Conservation (phyloP, 139 green algal genomes). For the Chlorella sp. region DNA sequence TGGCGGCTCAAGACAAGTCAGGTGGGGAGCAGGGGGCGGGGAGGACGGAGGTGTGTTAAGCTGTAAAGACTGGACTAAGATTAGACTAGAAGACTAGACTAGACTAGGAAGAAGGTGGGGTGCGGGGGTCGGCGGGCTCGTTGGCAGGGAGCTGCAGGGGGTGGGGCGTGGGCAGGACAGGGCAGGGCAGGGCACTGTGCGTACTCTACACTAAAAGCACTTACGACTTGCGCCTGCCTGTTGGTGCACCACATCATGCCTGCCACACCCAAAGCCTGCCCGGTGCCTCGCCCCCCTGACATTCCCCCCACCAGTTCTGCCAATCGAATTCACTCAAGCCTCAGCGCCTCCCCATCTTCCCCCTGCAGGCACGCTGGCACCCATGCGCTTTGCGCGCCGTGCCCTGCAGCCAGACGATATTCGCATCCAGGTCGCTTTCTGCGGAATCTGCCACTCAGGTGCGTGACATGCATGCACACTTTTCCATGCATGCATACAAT, state of each 20-base stretch:
- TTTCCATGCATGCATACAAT: no score
- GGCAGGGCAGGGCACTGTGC: neutral
- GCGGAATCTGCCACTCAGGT: slow-evolving; percentile 19
- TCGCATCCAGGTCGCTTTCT: slow-evolving; percentile 62
- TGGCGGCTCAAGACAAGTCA: neutral
- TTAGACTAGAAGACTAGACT: no score
- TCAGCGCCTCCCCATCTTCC: no score
- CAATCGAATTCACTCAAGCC: neutral
- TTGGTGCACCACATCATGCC: neutral
- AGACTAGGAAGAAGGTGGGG: no score
- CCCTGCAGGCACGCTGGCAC: slow-evolving; percentile 50
- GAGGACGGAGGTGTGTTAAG: no score
- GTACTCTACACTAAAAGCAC: no score
- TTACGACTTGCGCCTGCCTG: neutral
- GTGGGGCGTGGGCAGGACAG: neutral
- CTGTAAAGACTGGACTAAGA: no score
- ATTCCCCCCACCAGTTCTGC: neutral
- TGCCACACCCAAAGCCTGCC: neutral
- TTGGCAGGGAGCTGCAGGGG: no score
- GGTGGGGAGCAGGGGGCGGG: neutral
- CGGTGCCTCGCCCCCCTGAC: neutral
- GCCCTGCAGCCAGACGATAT: slow-evolving; percentile 58
- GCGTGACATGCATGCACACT: neutral
- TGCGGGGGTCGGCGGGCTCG: no score
- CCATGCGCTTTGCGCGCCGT: slow-evolving; percentile 30